Base-by-base conservation (phyloP, 768 basidiomycete genomes). In the Leccinum barrowsii region DNA sequence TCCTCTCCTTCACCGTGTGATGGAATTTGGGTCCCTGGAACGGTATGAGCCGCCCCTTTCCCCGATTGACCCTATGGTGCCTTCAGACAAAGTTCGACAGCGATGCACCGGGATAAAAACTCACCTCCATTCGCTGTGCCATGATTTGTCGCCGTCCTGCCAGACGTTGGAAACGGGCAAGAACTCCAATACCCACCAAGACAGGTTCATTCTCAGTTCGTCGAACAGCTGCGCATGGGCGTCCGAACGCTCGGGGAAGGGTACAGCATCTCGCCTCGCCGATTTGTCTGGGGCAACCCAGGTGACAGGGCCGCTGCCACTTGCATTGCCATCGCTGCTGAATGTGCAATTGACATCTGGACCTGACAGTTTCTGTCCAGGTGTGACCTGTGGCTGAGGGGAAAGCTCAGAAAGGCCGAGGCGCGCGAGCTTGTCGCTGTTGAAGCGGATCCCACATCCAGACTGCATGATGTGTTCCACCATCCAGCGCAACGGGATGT, bases 401-500 rank as follows among this genome's bases (percentile, higher is more conserved):
- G 49, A 44, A 13, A 37, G 40, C 12, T 26, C 52, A 52, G 50
- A 83, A 80, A 19, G 17, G n/a, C 75, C 74, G 10, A 76, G 75
- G 17, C 75, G 74, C n/a, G 64, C 64, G 22, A 90, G 77, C 13
- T 81, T 83, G 2, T 65, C 74, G 4, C 65, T 57, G 56, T 86
- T 81, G 65, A 90, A 90, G 32, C 74, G 63, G 34, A 91, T 78
- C 5, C 82, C 85, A 63, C 86, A 85, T 22, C 77, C 70, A 12
- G 87, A 77, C 12, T 69, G 64, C 26, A 84, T 76, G 57, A 84
- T 76, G 62, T 92, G 81, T 54, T 84, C 83, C 37, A 92, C 77
- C 89, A 93, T 91, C 90, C 90, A 93, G 24, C 82, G 81, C 30
- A 93, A 74, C 17, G 83, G 73, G 63, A 89, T 83, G 62, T 88